Percentiles rank a stretch among this genome's conserved stretches.
Conservation (phyloP, 2,329 filamentous ascomycete genomes). For the Pseudogymnoascus sp. region DNA sequence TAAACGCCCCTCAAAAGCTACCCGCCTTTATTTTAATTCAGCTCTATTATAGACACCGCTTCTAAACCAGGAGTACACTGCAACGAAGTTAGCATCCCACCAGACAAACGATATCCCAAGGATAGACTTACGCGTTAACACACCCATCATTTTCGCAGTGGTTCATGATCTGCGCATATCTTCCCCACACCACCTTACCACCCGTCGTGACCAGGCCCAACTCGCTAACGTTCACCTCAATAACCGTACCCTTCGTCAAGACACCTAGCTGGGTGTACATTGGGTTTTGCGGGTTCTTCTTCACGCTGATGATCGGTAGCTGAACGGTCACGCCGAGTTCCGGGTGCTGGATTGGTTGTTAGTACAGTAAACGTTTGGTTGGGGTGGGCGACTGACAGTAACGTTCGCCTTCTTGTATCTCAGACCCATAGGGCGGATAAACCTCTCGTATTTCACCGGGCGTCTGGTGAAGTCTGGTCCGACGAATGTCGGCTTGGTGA, state of each 20-base stretch:
- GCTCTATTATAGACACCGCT: conserved; percentile 6
- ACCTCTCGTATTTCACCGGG: conserved; percentile 64
- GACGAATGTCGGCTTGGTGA: conserved; percentile 78
- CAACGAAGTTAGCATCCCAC: background rate
- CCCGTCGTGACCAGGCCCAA: conserved; percentile 78
- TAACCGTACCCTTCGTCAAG: conserved; percentile 68
- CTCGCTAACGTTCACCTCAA: conserved; percentile 86
- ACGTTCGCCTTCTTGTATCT: conserved; percentile 69
- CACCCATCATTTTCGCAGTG: conserved; percentile 52
- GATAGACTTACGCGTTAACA: conserved; percentile 33
- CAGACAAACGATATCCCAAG: background rate
- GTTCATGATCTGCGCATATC: conserved; percentile 57
- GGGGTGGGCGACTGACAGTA: conserved; percentile 38
- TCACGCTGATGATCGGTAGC: conserved; percentile 52
- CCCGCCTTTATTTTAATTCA: background rate
- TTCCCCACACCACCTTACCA: conserved; percentile 85
- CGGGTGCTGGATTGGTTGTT: conserved; percentile 31
- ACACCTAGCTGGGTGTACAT: conserved; percentile 86
- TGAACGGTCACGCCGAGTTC: conserved; percentile 78
- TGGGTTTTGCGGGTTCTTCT: conserved; percentile 78
- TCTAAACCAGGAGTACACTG: conserved; percentile 7
- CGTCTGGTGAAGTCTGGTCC: conserved; percentile 78
- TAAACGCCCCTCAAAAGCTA: conserved; percentile 5
- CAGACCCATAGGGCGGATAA: conserved; percentile 65
- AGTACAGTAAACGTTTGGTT: background rate